A percentile compares a stretch with the other conserved stretches of the same genome.
phyloP scores from a whole-genome alignment of 2,329 filamentous ascomycete species.

The Chrysoporthe cubensis region DNA sequence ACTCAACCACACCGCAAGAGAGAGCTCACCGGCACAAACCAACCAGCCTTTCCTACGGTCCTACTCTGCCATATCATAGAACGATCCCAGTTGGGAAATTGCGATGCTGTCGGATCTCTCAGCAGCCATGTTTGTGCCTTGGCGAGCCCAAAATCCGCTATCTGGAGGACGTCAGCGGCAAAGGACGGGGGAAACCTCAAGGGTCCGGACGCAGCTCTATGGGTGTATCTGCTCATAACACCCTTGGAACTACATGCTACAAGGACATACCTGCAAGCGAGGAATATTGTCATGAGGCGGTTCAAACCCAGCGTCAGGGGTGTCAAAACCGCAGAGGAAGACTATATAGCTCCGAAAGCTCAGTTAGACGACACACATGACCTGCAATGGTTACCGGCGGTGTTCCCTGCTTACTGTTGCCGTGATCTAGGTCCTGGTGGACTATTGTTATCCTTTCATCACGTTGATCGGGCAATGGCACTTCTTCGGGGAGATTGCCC shows the following conservation, averaged over 20 bases:
- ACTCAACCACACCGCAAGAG: not conserved
- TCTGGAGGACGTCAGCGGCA: not conserved
- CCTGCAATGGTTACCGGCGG: not conserved
- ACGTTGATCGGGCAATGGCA: not conserved
- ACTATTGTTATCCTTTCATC: not conserved
- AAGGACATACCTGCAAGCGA: not conserved
- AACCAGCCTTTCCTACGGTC: not conserved
- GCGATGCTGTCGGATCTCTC: not conserved
- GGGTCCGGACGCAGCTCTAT: too few relatives aligned
- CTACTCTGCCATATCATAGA: not conserved
- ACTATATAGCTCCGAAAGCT: not conserved
- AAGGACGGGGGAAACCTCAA: not conserved
- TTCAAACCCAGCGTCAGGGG: not conserved
- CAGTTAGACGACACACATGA: not conserved
- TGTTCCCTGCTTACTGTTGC: conserved; percentile 4
- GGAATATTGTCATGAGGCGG: not conserved
- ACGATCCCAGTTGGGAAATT: not conserved
- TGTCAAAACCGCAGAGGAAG: not conserved
- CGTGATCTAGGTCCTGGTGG: conserved; percentile 13
- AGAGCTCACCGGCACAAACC: not conserved
- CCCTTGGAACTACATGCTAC: too few relatives aligned
- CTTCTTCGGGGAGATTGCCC: not conserved
- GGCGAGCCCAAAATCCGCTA: conserved; percentile 1
- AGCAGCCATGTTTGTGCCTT: not conserved
- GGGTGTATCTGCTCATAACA: too few relatives aligned